phyloP scores from a whole-genome alignment of 495 filamentous ascomycete species.

The Sabuloglossum arenarium region DNA sequence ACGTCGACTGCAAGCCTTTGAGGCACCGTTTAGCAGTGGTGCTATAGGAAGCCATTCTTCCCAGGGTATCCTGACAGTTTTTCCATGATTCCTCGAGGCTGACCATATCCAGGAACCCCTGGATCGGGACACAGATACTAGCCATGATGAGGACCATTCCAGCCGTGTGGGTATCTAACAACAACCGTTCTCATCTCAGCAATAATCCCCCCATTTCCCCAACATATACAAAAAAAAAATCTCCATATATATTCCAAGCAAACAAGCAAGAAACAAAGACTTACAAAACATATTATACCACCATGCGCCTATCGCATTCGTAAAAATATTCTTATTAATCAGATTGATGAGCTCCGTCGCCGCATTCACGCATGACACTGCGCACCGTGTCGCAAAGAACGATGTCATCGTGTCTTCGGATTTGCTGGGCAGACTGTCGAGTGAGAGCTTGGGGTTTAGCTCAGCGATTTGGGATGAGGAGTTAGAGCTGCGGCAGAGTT shows the following conservation, averaged over 20 bases:
- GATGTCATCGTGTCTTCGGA: background rate
- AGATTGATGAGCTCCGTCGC: constrained; percentile 6
- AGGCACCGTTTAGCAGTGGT: background rate
- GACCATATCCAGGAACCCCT: background rate
- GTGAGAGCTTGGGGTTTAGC: background rate
- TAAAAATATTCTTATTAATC: constrained; percentile 4
- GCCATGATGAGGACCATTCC: background rate
- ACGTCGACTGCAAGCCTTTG: background rate
- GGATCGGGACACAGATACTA: background rate
- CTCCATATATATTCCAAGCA: too few species aligned
- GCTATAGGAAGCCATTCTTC: background rate
- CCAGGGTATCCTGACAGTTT: background rate
- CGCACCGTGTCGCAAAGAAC: constrained; percentile 2
- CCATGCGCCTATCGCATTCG: constrained; percentile 6
- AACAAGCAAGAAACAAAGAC: too few species aligned
- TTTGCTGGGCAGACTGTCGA: background rate
- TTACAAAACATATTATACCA: constrained; percentile 11
- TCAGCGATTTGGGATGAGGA: background rate
- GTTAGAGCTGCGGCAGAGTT: constrained; percentile 17
- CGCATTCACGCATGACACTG: background rate
- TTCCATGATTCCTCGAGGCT: background rate
- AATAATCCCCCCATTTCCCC: background rate
- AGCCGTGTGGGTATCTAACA: constrained; percentile 8
- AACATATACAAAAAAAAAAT: too few species aligned
- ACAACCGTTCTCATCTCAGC: too few species aligned